Base-by-base conservation (phyloP, 139 green algal species). In the Tetraselmis chui region DNA sequence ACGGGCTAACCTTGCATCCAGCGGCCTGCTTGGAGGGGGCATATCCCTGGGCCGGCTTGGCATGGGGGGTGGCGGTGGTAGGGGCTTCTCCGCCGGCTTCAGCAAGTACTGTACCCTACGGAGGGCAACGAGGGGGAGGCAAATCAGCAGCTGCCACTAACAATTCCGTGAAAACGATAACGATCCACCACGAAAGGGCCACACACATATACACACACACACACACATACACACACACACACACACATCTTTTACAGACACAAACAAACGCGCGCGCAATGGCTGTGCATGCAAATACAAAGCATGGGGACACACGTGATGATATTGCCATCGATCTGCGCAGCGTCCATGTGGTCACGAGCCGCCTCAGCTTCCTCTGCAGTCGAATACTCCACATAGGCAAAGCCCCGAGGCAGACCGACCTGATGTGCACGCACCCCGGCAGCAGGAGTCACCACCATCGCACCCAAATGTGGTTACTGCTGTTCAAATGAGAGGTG, bases 311-410 rank as follows among this genome's bases (percentile, higher is more conserved):
- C n/a, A n/a, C 77, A 92, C 90, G 83, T 84, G 29, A 97, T 85
- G 0, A 91, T 59, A 77, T 91, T 94, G 24, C 94, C 94, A 83
- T 97, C 94, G 1, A 97, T 87, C 85, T 97, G 94, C 1, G 89
- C 94, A 1, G 91, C 93, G 76, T 97, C 86, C 94, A 97, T 96
- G 86, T 93, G 88, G n/a, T 92, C 85, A n/a, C 87, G 78, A 0
- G 94, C 93, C 78, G 90, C 91, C 79, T 95, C 89, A 26, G 94
- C 94, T 31, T 91, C 89, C 28, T 87, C 88, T 0, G 83, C 32
- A 5, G 76, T 85, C 31, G 89, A 86, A 80, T 85, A 97, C 83
- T 95, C 93, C n/a, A 97, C 89, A 76, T 94, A 90, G 0, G 91
- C 94, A 88, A 94, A 97, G 27, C 94, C 94, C 31, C 90, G 87